Evolutionary conservation across 768 basidiomycete species (phyloP).

Genomic region (Lentinula detonsa): DNA sequence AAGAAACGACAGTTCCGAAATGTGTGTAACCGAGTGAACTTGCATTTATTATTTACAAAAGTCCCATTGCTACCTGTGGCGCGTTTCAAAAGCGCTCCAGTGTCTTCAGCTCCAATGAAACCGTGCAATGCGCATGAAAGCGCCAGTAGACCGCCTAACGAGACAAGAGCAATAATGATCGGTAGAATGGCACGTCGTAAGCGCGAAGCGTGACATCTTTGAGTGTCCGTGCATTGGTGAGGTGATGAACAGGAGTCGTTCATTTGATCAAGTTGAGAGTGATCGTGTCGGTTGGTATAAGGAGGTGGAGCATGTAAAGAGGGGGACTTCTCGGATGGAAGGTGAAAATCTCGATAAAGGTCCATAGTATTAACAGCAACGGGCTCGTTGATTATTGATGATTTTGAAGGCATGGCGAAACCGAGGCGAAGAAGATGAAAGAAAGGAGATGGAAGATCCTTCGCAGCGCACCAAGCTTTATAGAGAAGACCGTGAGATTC

Average conservation of each 20-base stretch:
- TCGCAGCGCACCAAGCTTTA: no score
- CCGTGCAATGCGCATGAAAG: not conserved
- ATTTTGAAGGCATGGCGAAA: not conserved
- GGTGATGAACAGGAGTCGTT: not conserved
- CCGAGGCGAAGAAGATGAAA: not conserved
- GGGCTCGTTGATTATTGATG: slow-evolving; percentile 1
- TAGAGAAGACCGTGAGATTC: not conserved
- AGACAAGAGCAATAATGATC: not conserved
- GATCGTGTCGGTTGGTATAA: not conserved
- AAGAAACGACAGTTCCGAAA: not conserved
- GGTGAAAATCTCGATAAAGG: not conserved
- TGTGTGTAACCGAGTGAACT: not conserved
- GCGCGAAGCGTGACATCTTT: slow-evolving; percentile 5
- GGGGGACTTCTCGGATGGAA: not conserved
- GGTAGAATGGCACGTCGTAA: not conserved
- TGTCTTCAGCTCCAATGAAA: not conserved
- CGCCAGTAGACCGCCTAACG: not conserved
- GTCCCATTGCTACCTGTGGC: not conserved
- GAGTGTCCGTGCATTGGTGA: not conserved
- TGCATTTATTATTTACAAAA: slow-evolving; percentile 2
- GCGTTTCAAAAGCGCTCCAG: not conserved
- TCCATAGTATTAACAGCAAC: slow-evolving; percentile 1
- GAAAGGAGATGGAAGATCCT: no score
- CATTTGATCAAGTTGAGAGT: not conserved
- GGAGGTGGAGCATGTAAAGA: not conserved